A percentile compares a stretch with the other conserved stretches of the same genome.
Evolutionary conservation across 2,329 filamentous ascomycete genomes (phyloP).

Genomic region (Hymenoscyphus repandus): DNA sequence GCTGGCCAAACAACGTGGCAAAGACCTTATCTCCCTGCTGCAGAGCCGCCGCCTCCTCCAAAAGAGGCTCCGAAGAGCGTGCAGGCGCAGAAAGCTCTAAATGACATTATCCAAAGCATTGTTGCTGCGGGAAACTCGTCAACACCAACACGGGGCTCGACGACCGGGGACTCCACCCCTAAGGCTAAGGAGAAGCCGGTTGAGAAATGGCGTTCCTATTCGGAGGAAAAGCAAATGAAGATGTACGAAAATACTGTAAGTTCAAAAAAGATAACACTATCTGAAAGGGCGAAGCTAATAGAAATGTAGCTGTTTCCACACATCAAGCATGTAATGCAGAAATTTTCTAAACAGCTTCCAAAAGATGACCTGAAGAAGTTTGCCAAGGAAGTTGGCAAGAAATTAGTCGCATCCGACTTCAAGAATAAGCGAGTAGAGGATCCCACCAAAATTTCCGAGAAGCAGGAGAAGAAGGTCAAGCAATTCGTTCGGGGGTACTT

Average conservation of each 20-base stretch:
- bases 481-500: constrained; percentile 80
- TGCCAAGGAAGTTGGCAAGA: constrained; percentile 70
- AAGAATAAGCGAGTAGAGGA: constrained; percentile 83
- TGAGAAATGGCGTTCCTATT: constrained; percentile 66
- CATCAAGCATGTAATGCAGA: constrained; percentile 80
- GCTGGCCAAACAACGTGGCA: constrained; percentile 77
- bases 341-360: constrained; percentile 80
- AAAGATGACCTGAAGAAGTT: constrained; percentile 67
- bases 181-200: constrained; percentile 53
- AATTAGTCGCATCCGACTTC: constrained; percentile 85
- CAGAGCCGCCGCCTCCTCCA: constrained; percentile 48
- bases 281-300: constrained; percentile 14
- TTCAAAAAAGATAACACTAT: constrained; percentile 12
- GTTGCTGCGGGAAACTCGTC: constrained; percentile 44
- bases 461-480: constrained; percentile 78
- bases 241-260: constrained; percentile 89
- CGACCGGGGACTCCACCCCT: constrained; percentile 44
- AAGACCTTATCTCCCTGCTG: constrained; percentile 64
- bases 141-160: constrained; percentile 59
- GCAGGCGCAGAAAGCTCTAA: constrained; percentile 64
- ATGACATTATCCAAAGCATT: constrained; percentile 81
- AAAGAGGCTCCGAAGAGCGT: constrained; percentile 45
- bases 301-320: constrained; percentile 68
- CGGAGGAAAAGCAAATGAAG: constrained; percentile 86
- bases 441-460: constrained; percentile 69